Evolutionary conservation across 805 yeast species (phyloP).

Genomic region (Barnettozyma californica): DNA sequence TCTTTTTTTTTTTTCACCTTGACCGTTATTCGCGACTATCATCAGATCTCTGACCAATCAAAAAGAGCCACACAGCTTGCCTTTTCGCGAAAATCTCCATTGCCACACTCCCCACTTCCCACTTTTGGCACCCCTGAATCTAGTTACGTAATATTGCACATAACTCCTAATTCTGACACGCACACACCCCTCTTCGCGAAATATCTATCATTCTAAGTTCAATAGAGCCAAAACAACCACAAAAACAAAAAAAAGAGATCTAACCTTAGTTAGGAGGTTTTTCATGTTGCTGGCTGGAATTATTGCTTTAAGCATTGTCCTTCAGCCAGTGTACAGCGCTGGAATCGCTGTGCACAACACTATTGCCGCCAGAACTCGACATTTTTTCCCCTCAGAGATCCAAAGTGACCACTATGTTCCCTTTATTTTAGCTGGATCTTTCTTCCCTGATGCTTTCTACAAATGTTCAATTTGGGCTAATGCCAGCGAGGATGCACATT

Average conservation of each 20-base stretch:
- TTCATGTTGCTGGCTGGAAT: background rate
- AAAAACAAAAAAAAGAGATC: too few relatives aligned
- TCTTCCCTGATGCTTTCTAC: constrained; percentile 67
- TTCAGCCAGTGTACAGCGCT: background rate
- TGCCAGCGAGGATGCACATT: constrained; percentile 59
- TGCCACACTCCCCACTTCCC: background rate
- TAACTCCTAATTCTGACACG: too few relatives aligned
- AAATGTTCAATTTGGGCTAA: constrained; percentile 44
- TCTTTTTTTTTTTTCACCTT: background rate
- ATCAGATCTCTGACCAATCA: background rate
- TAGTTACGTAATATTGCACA: too few relatives aligned
- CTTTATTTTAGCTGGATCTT: constrained; percentile 52
- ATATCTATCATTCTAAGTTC: too few relatives aligned
- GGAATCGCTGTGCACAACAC: constrained; percentile 28
- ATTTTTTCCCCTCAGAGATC: constrained; percentile 30
- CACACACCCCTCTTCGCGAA: too few relatives aligned
- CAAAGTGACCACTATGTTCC: constrained; percentile 20
- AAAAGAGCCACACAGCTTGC: background rate
- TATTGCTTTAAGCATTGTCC: background rate
- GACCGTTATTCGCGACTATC: background rate
- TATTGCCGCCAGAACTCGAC: constrained; percentile 29
- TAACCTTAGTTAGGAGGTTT: too few relatives aligned
- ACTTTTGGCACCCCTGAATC: background rate
- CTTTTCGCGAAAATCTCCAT: background rate
- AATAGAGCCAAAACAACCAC: too few relatives aligned